phyloP scores from a whole-genome alignment of 257 asterid genomes.

The Misopates orontium region DNA sequence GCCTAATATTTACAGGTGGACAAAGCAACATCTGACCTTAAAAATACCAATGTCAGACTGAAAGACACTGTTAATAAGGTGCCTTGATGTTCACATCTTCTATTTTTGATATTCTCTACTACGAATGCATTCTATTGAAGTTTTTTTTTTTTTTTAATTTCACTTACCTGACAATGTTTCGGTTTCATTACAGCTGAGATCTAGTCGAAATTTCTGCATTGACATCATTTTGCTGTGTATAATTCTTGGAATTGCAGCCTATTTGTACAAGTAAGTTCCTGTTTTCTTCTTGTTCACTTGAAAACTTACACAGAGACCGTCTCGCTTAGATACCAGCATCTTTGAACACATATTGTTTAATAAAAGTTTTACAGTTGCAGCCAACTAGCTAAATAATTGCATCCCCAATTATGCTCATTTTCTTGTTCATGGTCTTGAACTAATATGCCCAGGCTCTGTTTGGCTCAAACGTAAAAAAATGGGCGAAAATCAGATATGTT shows the following conservation, averaged over 20 bases:
- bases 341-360: too few species aligned
- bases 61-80: constrained; percentile 97
- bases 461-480: background rate
- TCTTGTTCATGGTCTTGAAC: background rate
- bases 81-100: constrained; percentile 28
- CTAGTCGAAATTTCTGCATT: constrained; percentile 93
- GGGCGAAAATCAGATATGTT: background rate
- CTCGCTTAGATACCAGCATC: too few species aligned
- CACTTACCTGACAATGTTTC: constrained; percentile 13
- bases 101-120: background rate
- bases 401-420: background rate
- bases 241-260: constrained; percentile 96
- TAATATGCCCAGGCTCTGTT: background rate
- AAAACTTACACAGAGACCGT: background rate
- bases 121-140: background rate
- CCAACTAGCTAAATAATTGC: background rate
- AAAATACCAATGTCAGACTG: constrained; percentile 93
- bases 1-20: constrained; percentile 66
- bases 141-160: constrained; percentile 5
- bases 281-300: background rate
- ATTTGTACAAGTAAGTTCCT: constrained; percentile 84
- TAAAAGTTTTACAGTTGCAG: too few species aligned
- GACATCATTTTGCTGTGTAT: constrained; percentile 86
- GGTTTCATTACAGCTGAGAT: constrained; percentile 68
- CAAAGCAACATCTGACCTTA: constrained; percentile 88